Evolutionary conservation across 1,284 basidiomycete species (phyloP).

Genomic region (Melampsora occidentalis): DNA sequence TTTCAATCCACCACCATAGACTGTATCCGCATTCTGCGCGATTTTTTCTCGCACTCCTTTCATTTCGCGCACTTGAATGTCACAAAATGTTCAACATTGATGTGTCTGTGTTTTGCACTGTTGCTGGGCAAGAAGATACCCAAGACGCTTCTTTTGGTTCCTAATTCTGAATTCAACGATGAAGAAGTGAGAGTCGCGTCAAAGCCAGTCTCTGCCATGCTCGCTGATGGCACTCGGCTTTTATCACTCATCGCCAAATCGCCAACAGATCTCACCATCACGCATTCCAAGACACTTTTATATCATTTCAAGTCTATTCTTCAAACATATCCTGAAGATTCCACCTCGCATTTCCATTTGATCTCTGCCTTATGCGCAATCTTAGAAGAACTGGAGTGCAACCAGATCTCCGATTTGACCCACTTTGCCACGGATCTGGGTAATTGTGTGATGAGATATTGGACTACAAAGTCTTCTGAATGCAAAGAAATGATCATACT

Average conservation of each 20-base stretch:
- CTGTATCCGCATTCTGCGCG: slow-evolving; percentile 41
- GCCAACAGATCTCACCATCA: slow-evolving; percentile 16
- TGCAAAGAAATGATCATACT: slow-evolving; percentile 34
- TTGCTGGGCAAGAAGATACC: slow-evolving; percentile 38
- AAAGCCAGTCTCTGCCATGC: background rate
- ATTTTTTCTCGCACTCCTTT: slow-evolving; percentile 29
- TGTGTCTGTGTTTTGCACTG: slow-evolving; percentile 37
- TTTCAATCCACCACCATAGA: slow-evolving; percentile 21
- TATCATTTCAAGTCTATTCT: slow-evolving; percentile 20
- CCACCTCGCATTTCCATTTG: slow-evolving; percentile 40
- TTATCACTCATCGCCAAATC: background rate
- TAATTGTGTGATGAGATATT: slow-evolving; percentile 15
- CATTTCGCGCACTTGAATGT: slow-evolving; percentile 29
- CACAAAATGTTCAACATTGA: slow-evolving; percentile 13
- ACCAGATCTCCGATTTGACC: slow-evolving; percentile 24
- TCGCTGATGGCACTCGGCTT: background rate
- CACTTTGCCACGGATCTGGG: slow-evolving; percentile 21
- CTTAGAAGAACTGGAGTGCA: slow-evolving; percentile 37
- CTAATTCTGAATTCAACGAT: slow-evolving; percentile 22
- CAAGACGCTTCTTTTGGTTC: background rate
- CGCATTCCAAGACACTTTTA: slow-evolving; percentile 29
- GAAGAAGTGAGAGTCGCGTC: background rate
- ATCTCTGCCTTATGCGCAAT: slow-evolving; percentile 23
- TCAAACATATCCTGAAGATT: slow-evolving; percentile 26
- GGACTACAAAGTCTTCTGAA: slow-evolving; percentile 28